phyloP scores from a whole-genome alignment of 345 rosid species.

The Laguncularia racemosa region DNA sequence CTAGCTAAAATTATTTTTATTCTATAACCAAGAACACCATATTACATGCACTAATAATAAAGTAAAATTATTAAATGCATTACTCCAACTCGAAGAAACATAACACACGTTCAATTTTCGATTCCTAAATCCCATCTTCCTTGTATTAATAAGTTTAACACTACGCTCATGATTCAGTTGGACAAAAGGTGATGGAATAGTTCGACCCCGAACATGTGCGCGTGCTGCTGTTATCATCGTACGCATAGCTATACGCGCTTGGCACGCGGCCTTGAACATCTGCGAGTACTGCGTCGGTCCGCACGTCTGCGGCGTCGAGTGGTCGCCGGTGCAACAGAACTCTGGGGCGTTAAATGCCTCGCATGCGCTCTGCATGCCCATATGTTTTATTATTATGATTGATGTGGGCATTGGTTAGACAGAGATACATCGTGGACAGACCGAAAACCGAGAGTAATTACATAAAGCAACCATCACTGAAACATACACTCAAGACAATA shows the following conservation, averaged over 20 bases:
- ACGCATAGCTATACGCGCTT: conserved; percentile 85
- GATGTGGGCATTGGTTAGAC: too few species aligned
- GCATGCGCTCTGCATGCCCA: conserved; percentile 89
- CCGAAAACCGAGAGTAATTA: too few species aligned
- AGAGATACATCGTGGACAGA: too few species aligned
- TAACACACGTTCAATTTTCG: too few species aligned
- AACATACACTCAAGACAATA: too few species aligned
- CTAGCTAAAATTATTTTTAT: too few species aligned
- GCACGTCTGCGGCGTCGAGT: conserved; percentile 68
- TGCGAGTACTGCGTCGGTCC: conserved; percentile 63
- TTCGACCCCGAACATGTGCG: conserved; percentile 70
- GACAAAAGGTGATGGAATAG: conserved; percentile 76
- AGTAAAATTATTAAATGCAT: too few species aligned
- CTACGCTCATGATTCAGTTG: conserved; percentile 12
- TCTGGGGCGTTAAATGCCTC: conserved; percentile 65
- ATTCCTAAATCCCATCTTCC: background rate
- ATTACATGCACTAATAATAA: too few species aligned
- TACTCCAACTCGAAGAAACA: too few species aligned
- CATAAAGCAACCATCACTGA: too few species aligned
- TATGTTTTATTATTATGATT: too few species aligned
- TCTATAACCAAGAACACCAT: too few species aligned
- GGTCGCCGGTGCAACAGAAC: conserved; percentile 76
- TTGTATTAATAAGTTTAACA: background rate
- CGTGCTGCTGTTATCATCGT: conserved; percentile 82
- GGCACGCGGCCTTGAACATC: conserved; percentile 83